These are phyloP conservation scores for Hypoxylon intermedium DNA, from an alignment of 495 filamentous ascomycete genomes.

Conservation along the genomic window DNA sequence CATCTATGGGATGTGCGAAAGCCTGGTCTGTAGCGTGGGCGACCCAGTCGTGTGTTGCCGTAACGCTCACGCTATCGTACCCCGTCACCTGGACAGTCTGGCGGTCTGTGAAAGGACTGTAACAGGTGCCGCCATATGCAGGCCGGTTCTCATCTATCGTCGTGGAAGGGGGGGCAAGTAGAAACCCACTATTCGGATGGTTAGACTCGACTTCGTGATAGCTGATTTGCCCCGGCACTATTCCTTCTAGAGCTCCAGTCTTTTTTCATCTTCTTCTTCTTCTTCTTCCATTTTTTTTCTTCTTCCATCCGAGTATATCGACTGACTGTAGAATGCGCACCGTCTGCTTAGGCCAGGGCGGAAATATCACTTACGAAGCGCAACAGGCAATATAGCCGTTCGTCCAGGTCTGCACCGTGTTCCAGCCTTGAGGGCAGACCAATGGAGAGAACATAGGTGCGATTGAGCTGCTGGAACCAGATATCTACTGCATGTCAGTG, in stretches of 20 bases:
- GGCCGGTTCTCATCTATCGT: conserved; percentile 25
- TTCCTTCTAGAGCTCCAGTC: neutral
- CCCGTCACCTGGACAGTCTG: conserved; percentile 26
- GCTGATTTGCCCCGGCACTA: neutral
- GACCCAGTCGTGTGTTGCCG: conserved; percentile 16
- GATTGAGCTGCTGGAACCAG: conserved; percentile 21
- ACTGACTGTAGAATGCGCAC: no score
- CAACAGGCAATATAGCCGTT: conserved; percentile 38
- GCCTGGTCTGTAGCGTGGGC: conserved; percentile 30
- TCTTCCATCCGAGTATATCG: no score
- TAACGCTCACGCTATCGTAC: conserved; percentile 25
- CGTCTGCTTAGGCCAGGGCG: no score
- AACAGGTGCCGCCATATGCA: conserved; percentile 35
- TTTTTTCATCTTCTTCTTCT: no score
- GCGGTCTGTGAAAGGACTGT: conserved; percentile 19
- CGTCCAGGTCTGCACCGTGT: conserved; percentile 14
- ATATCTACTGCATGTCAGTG: conserved; percentile 16
- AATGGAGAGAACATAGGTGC: conserved; percentile 33
- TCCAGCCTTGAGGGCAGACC: conserved; percentile 28
- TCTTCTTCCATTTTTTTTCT: no score
- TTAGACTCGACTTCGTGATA: conserved; percentile 9
- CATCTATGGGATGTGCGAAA: conserved; percentile 33
- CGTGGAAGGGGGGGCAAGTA: conserved; percentile 15
- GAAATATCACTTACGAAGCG: conserved; percentile 27
- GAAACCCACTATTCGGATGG: conserved; percentile 23